Evolutionary conservation across 192 early-diverging fungal genomes (phyloP).

Genomic region (Diversispora epigaea): DNA sequence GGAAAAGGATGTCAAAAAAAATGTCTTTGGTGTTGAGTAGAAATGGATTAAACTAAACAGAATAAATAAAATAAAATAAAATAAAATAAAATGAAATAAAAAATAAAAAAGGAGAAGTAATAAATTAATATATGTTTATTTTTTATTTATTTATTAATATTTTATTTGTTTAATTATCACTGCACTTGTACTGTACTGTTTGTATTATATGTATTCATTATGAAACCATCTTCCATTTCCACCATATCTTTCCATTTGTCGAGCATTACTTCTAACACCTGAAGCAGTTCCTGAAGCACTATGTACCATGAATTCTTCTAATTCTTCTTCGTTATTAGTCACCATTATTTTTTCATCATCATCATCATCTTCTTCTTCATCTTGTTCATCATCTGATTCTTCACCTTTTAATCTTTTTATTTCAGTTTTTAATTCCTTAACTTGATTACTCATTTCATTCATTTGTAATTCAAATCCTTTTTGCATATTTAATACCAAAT

Average conservation of each 20-base stretch:
- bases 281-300: background rate
- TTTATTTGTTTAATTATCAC: no score
- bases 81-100: no score
- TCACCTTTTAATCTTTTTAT: constrained; percentile 21
- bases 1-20: no score
- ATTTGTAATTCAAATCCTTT: constrained; percentile 29
- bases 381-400: background rate
- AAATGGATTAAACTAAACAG: no score
- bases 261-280: constrained; percentile 18
- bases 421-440: constrained; percentile 27
- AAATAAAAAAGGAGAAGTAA: no score
- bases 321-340: background rate
- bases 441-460: constrained; percentile 20
- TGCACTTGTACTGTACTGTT: no score
- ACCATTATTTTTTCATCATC: background rate
- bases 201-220: background rate
- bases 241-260: constrained; percentile 20
- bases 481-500: constrained; percentile 23
- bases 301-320: no score
- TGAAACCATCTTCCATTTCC: constrained; percentile 23
- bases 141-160: no score
- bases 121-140: no score
- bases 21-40: no score
- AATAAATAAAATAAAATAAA: no score
- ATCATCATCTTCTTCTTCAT: background rate